Evolutionary conservation across 73 alveolate species (phyloP).

Genomic region (Diophrys appendiculata): DNA sequence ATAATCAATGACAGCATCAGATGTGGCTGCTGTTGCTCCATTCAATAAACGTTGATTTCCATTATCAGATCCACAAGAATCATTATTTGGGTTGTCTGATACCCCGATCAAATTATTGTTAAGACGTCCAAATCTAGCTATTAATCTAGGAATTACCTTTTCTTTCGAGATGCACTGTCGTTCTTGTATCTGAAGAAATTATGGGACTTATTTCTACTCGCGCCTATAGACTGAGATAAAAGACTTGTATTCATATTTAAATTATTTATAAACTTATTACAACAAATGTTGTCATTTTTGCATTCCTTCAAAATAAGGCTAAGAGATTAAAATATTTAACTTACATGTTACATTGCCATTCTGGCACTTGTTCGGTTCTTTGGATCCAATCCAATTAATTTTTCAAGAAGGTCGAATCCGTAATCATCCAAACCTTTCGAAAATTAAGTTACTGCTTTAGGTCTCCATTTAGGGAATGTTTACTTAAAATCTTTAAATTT

Average conservation of each 20-base stretch:
- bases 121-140: background rate
- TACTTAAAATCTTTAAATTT: constrained; percentile 85
- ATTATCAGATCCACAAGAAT: background rate
- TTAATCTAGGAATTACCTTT: too few relatives aligned
- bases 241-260: background rate
- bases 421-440: constrained; percentile 69
- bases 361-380: constrained; percentile 89
- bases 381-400: constrained; percentile 91
- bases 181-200: background rate
- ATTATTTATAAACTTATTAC: too few relatives aligned
- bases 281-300: too few relatives aligned
- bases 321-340: too few relatives aligned
- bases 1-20: background rate
- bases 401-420: constrained; percentile 84
- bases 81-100: background rate
- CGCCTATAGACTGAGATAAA: background rate
- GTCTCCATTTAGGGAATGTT: constrained; percentile 89
- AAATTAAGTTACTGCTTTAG: constrained; percentile 33
- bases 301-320: too few relatives aligned
- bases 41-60: background rate
- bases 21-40: background rate
- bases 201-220: background rate
- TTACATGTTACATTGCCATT: constrained; percentile 90
- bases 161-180: background rate
- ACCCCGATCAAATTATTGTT: background rate